Evolutionary conservation across 164 flowering plant species (phyloP).

Genomic region (Nymphaea thermarum): DNA sequence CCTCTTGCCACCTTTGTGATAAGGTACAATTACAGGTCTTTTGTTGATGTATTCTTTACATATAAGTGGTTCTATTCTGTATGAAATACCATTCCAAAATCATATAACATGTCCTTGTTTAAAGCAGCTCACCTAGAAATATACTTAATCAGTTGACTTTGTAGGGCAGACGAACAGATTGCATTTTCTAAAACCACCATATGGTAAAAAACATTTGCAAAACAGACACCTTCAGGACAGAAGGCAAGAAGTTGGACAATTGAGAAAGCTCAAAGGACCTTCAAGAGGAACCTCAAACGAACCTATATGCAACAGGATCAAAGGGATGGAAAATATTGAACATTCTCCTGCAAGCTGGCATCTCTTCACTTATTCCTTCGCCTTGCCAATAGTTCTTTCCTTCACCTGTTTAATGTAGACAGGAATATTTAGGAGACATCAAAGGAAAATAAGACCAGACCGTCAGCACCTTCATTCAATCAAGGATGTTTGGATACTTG

Average conservation of each 20-base stretch:
- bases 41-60: conserved; percentile 60
- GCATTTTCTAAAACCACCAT: no score
- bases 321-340: conserved; percentile 96
- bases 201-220: no score
- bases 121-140: conserved; percentile 1
- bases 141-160: no score
- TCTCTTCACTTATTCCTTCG: conserved; percentile 71
- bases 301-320: conserved; percentile 99
- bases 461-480: no score
- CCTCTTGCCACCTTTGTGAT: conserved; percentile 93
- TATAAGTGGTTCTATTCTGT: conserved; percentile 90
- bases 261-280: background rate
- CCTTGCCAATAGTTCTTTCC: conserved; percentile 85
- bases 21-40: conserved; percentile 86
- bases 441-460: no score
- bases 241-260: background rate
- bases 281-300: background rate
- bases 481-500: no score
- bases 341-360: conserved; percentile 88
- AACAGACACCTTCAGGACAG: no score
- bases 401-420: conserved; percentile 31
- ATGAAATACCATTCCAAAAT: conserved; percentile 21
- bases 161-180: no score
- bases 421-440: no score
- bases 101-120: conserved; percentile 17